Evolutionary conservation across 176 grass and related monocot genomes (phyloP), one percentile per base, ranked within the genome.

Genomic region (Oryza meridionalis): DNA sequence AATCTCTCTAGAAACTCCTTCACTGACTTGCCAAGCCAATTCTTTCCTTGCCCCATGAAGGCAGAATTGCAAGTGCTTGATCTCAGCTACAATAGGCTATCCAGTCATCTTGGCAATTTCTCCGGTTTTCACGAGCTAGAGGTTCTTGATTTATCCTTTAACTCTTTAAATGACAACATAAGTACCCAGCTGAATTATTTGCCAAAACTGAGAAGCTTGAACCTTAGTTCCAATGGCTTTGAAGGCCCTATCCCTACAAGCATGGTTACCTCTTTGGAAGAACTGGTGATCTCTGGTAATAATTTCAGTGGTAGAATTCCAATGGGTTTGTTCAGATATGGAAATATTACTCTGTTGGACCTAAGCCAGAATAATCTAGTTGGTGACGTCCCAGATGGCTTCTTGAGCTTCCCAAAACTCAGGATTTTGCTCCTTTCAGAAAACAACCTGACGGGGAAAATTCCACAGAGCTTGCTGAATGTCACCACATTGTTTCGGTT

Each of bases 101-200:
- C 2, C 1, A 37, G 19, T 10, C 38, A 9, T 21, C 66, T 82
- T 9, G 7, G 32, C 11, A 15, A 73, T 88, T 89, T 94, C 44
- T 80, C 89, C 3, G 12, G 59, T 45, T 92, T 92, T 63, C 1
- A 2, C 6, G n/a, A 74, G 32, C 78, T 94, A n/a, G 74, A 80
- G 69, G 37, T 78, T 32, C 73, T 92, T 58, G 89, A 94, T 89
- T 86, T 92, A 77, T 87, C 84, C 69, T 77, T 9, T 21, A 92
- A 94, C 43, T 1, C 0, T 1, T 81, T 94, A 9, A 9, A 0
- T 37, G 86, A 83, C 58, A 11, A 11, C 42, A 25, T 94, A 43
- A 79, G 15, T 76, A 69, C 7, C 6, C 45, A 84, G 31, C 45
- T 91, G 44, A 53, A 46, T 75, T 58, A 69, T 9, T 78, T 89